Evolutionary conservation across 495 filamentous ascomycete species (phyloP).

Genomic region (Penicillium diatomitis): DNA sequence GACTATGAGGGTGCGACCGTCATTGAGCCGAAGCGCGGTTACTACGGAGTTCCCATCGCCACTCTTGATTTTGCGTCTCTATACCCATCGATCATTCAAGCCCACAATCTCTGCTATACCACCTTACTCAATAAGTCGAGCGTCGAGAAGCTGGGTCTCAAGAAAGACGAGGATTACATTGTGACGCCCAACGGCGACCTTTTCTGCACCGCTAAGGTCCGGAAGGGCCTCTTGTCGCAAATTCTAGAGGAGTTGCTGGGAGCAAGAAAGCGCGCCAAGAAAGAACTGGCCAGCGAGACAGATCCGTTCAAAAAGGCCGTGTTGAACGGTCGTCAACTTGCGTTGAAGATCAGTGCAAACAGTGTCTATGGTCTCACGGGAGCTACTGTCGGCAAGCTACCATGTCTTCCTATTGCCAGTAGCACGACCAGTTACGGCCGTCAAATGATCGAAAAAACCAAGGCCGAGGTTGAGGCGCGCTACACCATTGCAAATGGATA

Average conservation of each 20-base stretch:
- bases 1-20: slow-evolving; percentile 94
- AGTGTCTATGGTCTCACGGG: slow-evolving; percentile 97
- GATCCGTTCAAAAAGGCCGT: slow-evolving; percentile 97
- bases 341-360: slow-evolving; percentile 95
- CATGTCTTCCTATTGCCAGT: slow-evolving; percentile 90
- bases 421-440: slow-evolving; percentile 93
- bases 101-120: slow-evolving; percentile 97
- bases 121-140: slow-evolving; percentile 77
- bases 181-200: slow-evolving; percentile 88
- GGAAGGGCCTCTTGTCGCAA: slow-evolving; percentile 87
- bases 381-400: slow-evolving; percentile 90
- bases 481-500: slow-evolving; percentile 95
- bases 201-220: slow-evolving; percentile 79
- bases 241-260: slow-evolving; percentile 88
- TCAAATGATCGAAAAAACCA: slow-evolving; percentile 98
- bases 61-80: slow-evolving; percentile 98
- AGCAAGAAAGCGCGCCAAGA: slow-evolving; percentile 89
- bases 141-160: slow-evolving; percentile 61
- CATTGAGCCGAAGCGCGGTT: slow-evolving; percentile 87
- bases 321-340: slow-evolving; percentile 92
- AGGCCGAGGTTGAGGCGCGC: slow-evolving; percentile 76
- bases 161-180: slow-evolving; percentile 90
- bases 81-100: slow-evolving; percentile 98
- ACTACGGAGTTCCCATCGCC: slow-evolving; percentile 88
- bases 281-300: slow-evolving; percentile 80